Evolutionary conservation across 495 filamentous ascomycete genomes (phyloP), one percentile per base, ranked within the genome.

Genomic region (Chlorociboria aeruginascens): DNA sequence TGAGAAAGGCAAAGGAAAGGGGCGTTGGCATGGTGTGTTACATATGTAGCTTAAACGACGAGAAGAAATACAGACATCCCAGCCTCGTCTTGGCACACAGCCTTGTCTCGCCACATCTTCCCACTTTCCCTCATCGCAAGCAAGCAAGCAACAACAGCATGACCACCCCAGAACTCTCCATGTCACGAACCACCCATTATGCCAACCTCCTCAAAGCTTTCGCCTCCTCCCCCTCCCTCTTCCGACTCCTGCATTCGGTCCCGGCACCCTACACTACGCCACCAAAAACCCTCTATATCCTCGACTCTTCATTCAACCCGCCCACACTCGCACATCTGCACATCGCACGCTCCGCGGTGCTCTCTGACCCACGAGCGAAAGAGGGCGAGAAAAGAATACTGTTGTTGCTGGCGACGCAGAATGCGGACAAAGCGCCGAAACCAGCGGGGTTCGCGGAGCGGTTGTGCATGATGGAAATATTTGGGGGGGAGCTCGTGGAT

Each of bases 241-340:
- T 58, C 53, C 44, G 45, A 41, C 37, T 58, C 35, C 42, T 58
- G 10, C 33, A 41, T 14, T 53, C 52, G 9, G 32, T 55, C 31
- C 54, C 51, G 7, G 16, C 51, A 11, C 37, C 48, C 8, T n/a
- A 40, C 7, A 41, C 39, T 28, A 31, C 34, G 1, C 33, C 51
- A 25, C 55, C 55, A 41, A 49, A 51, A 42, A 51, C 69, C 16
- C 73, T 97, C 54, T 82, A 89, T 62, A 78, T 97, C 52, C 79
- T 97, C 55, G 90, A 97, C 63, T 93, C 89, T 2, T 90, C 85
- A 47, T 97, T 95, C 76, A 97, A 97, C 59, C 90, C 90, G 12
- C 90, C 90, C 8, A 90, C 88, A 2, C 69, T 74, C 33, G 90
- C 90, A 9, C 90, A 96, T 62, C 71, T 84, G 43, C 70, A 69